Conservation (phyloP, 73 alveolate genomes). For the Paramecium bursaria region DNA sequence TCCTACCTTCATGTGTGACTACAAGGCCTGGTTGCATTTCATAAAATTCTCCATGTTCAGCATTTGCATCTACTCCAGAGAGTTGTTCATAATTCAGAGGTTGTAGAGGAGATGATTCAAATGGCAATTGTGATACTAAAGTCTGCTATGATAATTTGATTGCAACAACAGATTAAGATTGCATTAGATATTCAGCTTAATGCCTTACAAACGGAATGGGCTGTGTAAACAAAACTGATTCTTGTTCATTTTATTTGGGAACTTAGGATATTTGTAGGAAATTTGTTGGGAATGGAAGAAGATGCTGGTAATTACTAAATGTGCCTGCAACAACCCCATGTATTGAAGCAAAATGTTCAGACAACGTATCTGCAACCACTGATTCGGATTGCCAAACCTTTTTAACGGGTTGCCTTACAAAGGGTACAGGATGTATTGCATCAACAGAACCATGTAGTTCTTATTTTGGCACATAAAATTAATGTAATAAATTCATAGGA, state of each 20-base stretch:
- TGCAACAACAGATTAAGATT: neutral
- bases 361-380: too few species aligned
- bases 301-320: slow-evolving; percentile 35
- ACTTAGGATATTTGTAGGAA: slow-evolving; percentile 17
- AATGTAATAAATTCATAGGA: slow-evolving; percentile 31
- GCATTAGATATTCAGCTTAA: neutral
- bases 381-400: neutral
- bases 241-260: neutral
- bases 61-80: too few species aligned
- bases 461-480: slow-evolving; percentile 1
- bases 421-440: slow-evolving; percentile 46
- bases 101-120: too few species aligned
- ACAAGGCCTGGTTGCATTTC: too few species aligned
- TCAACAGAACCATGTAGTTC: slow-evolving; percentile 18
- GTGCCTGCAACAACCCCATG: too few species aligned
- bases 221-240: neutral
- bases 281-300: slow-evolving; percentile 6
- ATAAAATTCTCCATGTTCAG: too few species aligned
- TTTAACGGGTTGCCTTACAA: slow-evolving; percentile 30
- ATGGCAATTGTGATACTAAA: too few species aligned
- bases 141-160: too few species aligned
- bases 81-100: too few species aligned
- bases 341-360: too few species aligned
- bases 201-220: slow-evolving; percentile 7
- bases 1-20: too few species aligned